A percentile compares a stretch with the other conserved stretches of the same genome.
These are phyloP conservation scores for Monilinia laxa DNA, from an alignment of 2,329 filamentous ascomycete genomes.

Conservation along the genomic window DNA sequence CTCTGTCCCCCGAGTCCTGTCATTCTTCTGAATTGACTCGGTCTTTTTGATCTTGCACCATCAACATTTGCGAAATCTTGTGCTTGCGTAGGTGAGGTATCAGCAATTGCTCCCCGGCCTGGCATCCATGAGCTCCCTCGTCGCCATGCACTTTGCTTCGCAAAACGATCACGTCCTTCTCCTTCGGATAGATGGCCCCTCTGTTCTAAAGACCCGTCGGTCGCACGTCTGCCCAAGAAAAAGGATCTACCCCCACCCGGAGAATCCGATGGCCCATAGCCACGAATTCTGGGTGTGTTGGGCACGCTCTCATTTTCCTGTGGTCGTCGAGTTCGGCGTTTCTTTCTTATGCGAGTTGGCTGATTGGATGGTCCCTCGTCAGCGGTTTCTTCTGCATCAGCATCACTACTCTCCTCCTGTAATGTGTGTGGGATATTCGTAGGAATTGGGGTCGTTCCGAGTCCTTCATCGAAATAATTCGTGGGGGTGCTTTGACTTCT, in stretches of 20 bases:
- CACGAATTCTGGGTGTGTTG: slow-evolving; percentile 55
- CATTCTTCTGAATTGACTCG: slow-evolving; percentile 61
- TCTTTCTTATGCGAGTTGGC: slow-evolving; percentile 56
- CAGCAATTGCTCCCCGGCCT: slow-evolving; percentile 52
- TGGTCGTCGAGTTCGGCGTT: slow-evolving; percentile 60
- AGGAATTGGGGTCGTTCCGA: slow-evolving; percentile 48
- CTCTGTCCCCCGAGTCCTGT: slow-evolving; percentile 63
- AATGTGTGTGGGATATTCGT: slow-evolving; percentile 54
- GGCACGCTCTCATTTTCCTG: slow-evolving; percentile 57
- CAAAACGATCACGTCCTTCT: slow-evolving; percentile 65
- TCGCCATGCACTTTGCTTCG: slow-evolving; percentile 55
- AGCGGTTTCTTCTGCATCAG: slow-evolving; percentile 83
- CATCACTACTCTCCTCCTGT: slow-evolving; percentile 65
- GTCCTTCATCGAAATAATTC: slow-evolving; percentile 40
- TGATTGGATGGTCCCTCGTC: slow-evolving; percentile 64
- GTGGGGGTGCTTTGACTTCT: slow-evolving; percentile 44
- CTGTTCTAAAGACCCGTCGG: slow-evolving; percentile 57
- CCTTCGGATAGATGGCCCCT: slow-evolving; percentile 72
- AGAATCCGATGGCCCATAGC: slow-evolving; percentile 33
- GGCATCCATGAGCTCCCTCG: slow-evolving; percentile 50
- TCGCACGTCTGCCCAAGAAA: slow-evolving; percentile 62
- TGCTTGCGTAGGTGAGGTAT: slow-evolving; percentile 51
- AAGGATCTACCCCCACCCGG: slow-evolving; percentile 34
- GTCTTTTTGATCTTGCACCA: slow-evolving; percentile 52
- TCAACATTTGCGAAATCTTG: slow-evolving; percentile 42